Percentiles rank a stretch among this genome's conserved stretches.
Conservation (phyloP, 192 early-diverging fungal species). For the Coemansia brasiliensis region DNA sequence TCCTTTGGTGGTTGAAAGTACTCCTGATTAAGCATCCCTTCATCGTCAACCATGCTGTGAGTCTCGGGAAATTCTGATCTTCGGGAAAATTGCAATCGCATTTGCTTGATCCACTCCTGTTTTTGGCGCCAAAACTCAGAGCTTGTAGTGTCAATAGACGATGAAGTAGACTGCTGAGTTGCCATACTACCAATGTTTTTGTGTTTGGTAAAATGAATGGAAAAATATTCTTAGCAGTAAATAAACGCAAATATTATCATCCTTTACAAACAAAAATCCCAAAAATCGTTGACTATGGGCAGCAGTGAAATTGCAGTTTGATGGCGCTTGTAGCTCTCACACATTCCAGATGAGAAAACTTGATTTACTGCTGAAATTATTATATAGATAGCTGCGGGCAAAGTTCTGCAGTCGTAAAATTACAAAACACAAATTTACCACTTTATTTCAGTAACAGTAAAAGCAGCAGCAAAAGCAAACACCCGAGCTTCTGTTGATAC, state of each 20-base stretch:
- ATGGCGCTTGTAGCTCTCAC: neutral
- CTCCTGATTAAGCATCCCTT: conserved; percentile 88
- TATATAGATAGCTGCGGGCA: no score
- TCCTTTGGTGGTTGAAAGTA: conserved; percentile 70
- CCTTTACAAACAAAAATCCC: neutral
- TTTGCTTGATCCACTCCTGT: conserved; percentile 76
- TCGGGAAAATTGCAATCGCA: conserved; percentile 84
- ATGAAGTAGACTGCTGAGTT: neutral
- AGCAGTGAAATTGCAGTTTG: no score
- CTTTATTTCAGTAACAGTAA: no score
- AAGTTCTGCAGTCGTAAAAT: no score
- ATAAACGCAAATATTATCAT: neutral
- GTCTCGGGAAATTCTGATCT: conserved; percentile 83
- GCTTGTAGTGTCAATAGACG: conserved; percentile 12
- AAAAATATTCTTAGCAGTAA: conserved; percentile 1
- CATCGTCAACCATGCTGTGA: conserved; percentile 76
- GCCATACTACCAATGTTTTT: neutral
- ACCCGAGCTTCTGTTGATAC: no score
- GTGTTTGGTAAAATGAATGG: neutral
- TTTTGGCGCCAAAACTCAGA: conserved; percentile 56
- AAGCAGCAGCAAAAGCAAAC: no score
- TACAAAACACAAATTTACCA: no score
- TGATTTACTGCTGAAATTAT: no score
- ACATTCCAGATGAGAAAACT: neutral
- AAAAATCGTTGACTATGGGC: no score